phyloP scores from a whole-genome alignment of 2,329 filamentous ascomycete species.

The Camptophora hylomeconis region DNA sequence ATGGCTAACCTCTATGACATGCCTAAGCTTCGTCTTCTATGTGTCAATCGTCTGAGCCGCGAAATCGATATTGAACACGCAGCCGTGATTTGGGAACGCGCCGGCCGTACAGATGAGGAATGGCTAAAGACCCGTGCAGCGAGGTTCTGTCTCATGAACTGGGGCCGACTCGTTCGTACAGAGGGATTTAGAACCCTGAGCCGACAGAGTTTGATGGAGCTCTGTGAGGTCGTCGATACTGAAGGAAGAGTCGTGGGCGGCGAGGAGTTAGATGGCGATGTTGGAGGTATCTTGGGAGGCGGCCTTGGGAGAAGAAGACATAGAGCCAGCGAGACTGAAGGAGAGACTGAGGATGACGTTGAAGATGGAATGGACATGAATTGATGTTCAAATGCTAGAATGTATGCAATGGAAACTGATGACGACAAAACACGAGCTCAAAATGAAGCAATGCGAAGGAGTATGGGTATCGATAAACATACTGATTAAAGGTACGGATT shows the following conservation, averaged over 20 bases:
- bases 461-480: too few species aligned
- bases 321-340: constrained; percentile 24
- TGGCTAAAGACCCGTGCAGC: constrained; percentile 86
- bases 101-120: constrained; percentile 77
- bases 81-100: constrained; percentile 91
- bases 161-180: constrained; percentile 86
- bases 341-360: constrained; percentile 31
- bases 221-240: constrained; percentile 85
- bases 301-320: constrained; percentile 15
- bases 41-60: constrained; percentile 76
- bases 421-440: too few species aligned
- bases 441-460: too few species aligned
- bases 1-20: constrained; percentile 99
- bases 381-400: too few species aligned
- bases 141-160: constrained; percentile 79
- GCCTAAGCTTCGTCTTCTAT: constrained; percentile 78
- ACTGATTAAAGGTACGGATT: too few species aligned
- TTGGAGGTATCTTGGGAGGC: constrained; percentile 25
- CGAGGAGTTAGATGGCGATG: constrained; percentile 60
- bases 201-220: constrained; percentile 67
- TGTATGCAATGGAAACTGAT: too few species aligned
- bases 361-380: constrained; percentile 34
- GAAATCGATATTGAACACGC: constrained; percentile 92
- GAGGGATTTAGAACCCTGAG: constrained; percentile 72
- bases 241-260: constrained; percentile 86